Evolutionary conservation across 192 early-diverging fungal genomes (phyloP), one percentile per base, ranked within the genome.

Genomic region (Podochytrium sp.): DNA sequence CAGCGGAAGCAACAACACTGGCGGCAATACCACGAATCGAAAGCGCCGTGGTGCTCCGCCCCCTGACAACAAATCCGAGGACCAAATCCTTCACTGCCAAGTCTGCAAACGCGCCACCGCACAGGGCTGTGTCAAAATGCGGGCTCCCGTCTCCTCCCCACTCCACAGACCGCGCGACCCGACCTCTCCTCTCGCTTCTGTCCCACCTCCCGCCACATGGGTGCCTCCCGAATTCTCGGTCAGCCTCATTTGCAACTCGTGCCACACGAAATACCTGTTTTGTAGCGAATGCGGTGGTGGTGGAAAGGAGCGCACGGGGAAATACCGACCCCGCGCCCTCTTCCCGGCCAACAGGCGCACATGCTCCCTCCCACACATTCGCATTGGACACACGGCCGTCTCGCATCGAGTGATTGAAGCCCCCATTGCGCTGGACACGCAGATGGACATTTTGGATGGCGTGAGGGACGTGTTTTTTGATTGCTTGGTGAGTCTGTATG

Each of bases 261-360:
- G 85, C 65, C 39, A 68, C 18, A 43, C 43, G 30, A 79, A 66
- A 50, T 83, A 86, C 64, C 63, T 80, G 49, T 80, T 86, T 32
- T 83, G 84, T 65, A 75, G 76, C 32, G 82, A 86, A 80, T 86
- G 84, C 56, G 84, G 84, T 20, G 80, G 84, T 30, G 84, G 84
- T 23, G 84, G 84, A 5, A 84, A 83, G 39, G 60, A 49, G 29
- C 75, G 84, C 2, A 86, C 84, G n/a, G 85, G 85, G 10, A 86
- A 86, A 67, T 86, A 76, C 71, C 43, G 85, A 41, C 85, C 85
- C 20, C 67, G 67, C 7, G 79, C 81, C 53, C 58, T 86, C 47
- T 86, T 84, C 65, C 66, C 76, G 14, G 34, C 57, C 18, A 80
- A 77, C 37, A 51, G 82, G n/a, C 62, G 76, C 25, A 86, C 85